Percentiles rank a stretch among this genome's conserved stretches.
phyloP scores from a whole-genome alignment of 1,284 basidiomycete species.

The Vanrija humicola region DNA sequence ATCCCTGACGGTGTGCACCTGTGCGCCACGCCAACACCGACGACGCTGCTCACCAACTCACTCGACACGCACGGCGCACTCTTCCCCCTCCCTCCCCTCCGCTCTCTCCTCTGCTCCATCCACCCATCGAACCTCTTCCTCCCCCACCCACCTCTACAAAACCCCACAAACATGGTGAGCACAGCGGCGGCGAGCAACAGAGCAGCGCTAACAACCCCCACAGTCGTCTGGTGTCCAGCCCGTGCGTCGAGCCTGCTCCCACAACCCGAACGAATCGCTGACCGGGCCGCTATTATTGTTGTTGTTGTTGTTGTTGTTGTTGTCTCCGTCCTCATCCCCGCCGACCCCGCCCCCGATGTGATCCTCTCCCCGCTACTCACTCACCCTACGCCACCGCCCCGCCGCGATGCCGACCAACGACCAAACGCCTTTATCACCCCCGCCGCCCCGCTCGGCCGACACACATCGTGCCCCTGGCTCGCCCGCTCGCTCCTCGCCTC shows the following conservation, averaged over 20 bases:
- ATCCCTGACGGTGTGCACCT: too few species aligned
- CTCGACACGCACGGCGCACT: too few species aligned
- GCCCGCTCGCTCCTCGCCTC: not conserved
- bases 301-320: too few species aligned
- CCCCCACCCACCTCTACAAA: not conserved
- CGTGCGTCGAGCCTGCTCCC: conserved; percentile 17
- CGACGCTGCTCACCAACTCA: not conserved
- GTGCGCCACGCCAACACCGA: not conserved
- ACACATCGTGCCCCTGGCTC: not conserved
- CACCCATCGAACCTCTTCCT: not conserved
- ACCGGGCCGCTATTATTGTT: not conserved
- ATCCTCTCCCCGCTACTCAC: not conserved
- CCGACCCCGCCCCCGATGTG: not conserved
- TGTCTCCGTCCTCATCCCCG: not conserved
- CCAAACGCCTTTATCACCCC: not conserved
- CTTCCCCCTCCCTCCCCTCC: not conserved
- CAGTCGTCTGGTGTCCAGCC: conserved; percentile 47
- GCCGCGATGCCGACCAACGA: too few species aligned
- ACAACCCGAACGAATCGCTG: not conserved
- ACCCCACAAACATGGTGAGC: conserved; percentile 20
- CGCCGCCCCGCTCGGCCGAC: too few species aligned
- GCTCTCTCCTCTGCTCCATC: not conserved
- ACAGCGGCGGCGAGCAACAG: too few species aligned
- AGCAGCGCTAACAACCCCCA: not conserved
- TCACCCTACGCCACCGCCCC: too few species aligned